phyloP scores from a whole-genome alignment of 2,329 filamentous ascomycete genomes.

The Aspergillus chevalieri region DNA sequence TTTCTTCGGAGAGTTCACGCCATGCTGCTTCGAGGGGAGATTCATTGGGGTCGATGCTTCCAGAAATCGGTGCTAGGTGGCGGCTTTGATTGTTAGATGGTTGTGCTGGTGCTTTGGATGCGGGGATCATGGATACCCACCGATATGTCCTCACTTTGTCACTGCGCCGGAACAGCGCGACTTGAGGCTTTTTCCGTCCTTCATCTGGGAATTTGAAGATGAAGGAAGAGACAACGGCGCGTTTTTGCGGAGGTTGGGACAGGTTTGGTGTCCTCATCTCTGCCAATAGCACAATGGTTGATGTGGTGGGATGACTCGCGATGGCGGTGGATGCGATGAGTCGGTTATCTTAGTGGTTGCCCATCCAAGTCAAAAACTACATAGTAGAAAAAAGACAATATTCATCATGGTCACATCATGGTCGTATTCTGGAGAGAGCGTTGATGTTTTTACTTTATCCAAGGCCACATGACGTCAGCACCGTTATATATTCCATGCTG shows the following conservation, averaged over 20 bases:
- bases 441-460: not conserved
- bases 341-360: not conserved
- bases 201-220: slow-evolving; percentile 29
- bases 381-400: not conserved
- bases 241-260: slow-evolving; percentile 15
- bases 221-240: slow-evolving; percentile 41
- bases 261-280: slow-evolving; percentile 6
- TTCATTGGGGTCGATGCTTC: slow-evolving; percentile 53
- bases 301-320: too few species aligned
- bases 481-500: not conserved
- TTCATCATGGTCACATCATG: not conserved
- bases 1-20: slow-evolving; percentile 60
- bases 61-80: slow-evolving; percentile 56
- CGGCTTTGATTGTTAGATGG: slow-evolving; percentile 32
- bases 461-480: not conserved
- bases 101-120: not conserved
- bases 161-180: slow-evolving; percentile 60
- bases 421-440: not conserved
- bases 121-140: slow-evolving; percentile 31
- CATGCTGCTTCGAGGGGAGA: slow-evolving; percentile 53
- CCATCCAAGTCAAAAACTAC: not conserved
- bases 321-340: not conserved
- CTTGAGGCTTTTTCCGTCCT: slow-evolving; percentile 29
- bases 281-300: not conserved
- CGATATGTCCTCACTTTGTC: slow-evolving; percentile 54